These are phyloP conservation scores for Diversispora eburnea DNA, from an alignment of 192 early-diverging fungal species.

Conservation along the genomic window DNA sequence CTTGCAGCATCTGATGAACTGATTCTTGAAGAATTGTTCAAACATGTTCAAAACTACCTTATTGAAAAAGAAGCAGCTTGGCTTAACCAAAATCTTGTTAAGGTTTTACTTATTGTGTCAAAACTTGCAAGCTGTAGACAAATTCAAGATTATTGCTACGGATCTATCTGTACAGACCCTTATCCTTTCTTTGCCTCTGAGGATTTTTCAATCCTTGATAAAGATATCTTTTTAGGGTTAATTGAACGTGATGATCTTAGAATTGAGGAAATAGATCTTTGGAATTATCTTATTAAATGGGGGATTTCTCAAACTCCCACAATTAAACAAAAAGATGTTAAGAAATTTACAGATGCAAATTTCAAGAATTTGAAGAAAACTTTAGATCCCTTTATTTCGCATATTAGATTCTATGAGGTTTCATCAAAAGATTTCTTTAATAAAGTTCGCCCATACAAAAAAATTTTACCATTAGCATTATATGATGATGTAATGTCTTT, in stretches of 20 bases:
- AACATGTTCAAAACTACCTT: constrained; percentile 3
- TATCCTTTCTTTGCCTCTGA: not conserved
- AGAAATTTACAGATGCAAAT: not conserved
- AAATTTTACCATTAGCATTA: not conserved
- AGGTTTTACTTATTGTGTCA: constrained; percentile 3
- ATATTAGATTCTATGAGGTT: not conserved
- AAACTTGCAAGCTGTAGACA: not conserved
- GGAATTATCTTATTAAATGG: constrained; percentile 24
- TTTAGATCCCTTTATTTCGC: not conserved
- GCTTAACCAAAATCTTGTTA: constrained; percentile 6
- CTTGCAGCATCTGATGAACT: constrained; percentile 22
- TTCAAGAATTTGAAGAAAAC: not conserved
- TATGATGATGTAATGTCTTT: not conserved
- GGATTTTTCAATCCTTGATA: constrained; percentile 12
- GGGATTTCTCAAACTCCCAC: not conserved
- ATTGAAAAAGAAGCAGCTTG: constrained; percentile 17
- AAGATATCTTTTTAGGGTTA: constrained; percentile 7
- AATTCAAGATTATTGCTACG: constrained; percentile 8
- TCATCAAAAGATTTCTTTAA: constrained; percentile 7
- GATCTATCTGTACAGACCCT: constrained; percentile 11
- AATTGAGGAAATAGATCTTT: constrained; percentile 20
- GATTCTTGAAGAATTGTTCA: constrained; percentile 18
- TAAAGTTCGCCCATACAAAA: not conserved
- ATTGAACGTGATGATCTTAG: not conserved
- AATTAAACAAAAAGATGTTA: not conserved